Evolutionary conservation across 2,329 filamentous ascomycete species (phyloP), one percentile per base, ranked within the genome.

Genomic region (Phaeomoniella chlamydospora): DNA sequence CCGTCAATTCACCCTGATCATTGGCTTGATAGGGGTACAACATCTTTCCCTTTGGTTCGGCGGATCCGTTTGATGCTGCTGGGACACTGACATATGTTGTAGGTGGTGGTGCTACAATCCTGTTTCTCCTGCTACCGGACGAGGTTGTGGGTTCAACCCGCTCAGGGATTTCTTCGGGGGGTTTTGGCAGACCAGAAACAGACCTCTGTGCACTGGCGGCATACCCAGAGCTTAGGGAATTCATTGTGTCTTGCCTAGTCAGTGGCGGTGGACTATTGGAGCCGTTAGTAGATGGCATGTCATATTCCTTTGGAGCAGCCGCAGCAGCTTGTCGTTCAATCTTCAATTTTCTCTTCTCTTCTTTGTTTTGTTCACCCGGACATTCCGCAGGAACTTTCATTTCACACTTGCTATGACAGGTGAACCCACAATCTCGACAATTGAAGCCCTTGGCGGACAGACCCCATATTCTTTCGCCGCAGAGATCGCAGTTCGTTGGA

Each of bases 331-430:
- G 88, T 41, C 87, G 74, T 53, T 87, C 80, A 30, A 72, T 70
- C 59, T 96, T 96, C 30, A 93, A 68, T 50, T 87, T 92, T 67
- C 94, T 98, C 63, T 79, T 87, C 49, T 94, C 87, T 43, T 96
- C 90, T 58, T 96, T 98, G 43, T 70, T 79, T 53, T 90, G 76
- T 52, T 96, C 90, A 34, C 90, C 90, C 0, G 90, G 90, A 52
- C 90, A 98, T 53, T 94, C 84, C 5, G 90, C 82, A 0, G 90
- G 86, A 0, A 96, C 90, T 59, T 96, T 98, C 80, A 98, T 90
- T 63, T 98, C 85, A 56, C 90, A 98, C 62, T 98, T 98, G 65
- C 79, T 92, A 60, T 98, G 90, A 53, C 90, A 98, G 2, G 87
- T 94, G 60, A 94, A 98, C 19, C 92, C 90, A 51, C 90, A 98